Base-by-base conservation (phyloP, 1,284 basidiomycete genomes). In the Ceratobasidium sp. region DNA sequence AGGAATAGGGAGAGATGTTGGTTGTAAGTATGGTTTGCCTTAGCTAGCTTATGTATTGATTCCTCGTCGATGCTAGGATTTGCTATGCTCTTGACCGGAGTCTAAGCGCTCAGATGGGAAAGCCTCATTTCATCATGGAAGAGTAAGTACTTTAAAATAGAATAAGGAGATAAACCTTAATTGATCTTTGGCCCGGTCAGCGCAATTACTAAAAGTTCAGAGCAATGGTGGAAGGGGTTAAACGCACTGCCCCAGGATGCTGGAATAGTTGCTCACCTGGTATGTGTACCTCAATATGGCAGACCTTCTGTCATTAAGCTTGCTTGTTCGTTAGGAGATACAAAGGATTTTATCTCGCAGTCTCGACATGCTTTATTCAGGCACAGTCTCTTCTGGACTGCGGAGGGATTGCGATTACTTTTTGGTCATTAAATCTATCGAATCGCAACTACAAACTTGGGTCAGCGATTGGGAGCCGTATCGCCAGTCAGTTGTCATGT, bases 1-100 rank as follows among this genome's bases (percentile, higher is more conserved):
- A 90, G 95, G 81, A 98, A 98, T 80, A 87, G 96, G 55, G 96
- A 98, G 81, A 84, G 96, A 59, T 96, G 95, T 26, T 98, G 96
- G 96, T 86, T 96, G 66, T 82, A 79, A 59, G 78, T 73, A 8
- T 35, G 28, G 14, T 3, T 54, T 1, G 9, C 43, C 16, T 43
- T 14, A n/a, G 32, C 21, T 18, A 1, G 16, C 13, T 26, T 11
- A 41, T 38, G 5, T 73, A n/a, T 21, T 43, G 11, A 30, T 49
- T 44, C 7, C 35, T 38, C 35, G 11, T n/a, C 1, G 57, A 55
- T 13, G 9, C 18, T 50, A 79, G 78, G n/a, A 72, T 96, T 75
- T 98, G 95, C 80, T 98, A 94, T 81, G 88, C 89, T 73, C 85
- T 98, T 46, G 96, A 98, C 81, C 88, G 95, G 73, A 96, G 94